A percentile compares a stretch with the other conserved stretches of the same genome.
Conservation (phyloP, 139 green algal species). For the Chlorella sorokiniana region DNA sequence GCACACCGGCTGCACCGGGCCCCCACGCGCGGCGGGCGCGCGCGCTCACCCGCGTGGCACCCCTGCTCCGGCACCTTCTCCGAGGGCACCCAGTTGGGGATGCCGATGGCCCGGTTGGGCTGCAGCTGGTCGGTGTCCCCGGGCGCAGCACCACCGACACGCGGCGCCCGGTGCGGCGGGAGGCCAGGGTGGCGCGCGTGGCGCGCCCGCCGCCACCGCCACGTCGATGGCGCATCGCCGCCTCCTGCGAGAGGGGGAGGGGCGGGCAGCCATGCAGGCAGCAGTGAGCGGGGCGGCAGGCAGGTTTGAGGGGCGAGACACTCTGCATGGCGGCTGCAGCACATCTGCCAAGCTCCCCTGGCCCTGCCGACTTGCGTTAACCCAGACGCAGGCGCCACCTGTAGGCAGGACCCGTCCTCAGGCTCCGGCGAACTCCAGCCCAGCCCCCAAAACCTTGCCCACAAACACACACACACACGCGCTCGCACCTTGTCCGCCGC, state of each 20-base stretch:
- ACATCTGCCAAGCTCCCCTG: no score
- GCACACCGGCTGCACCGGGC: not conserved
- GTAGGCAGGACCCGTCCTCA: not conserved
- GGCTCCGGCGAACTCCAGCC: not conserved
- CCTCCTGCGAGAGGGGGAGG: not conserved
- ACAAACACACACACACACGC: not conserved
- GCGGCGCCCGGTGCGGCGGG: not conserved
- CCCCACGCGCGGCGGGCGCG: not conserved
- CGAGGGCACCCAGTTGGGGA: conserved; percentile 35
- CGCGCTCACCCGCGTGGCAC: conserved; percentile 23
- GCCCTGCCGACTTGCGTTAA: no score
- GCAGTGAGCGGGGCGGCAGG: not conserved
- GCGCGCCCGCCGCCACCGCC: not conserved
- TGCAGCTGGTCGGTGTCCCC: conserved; percentile 31
- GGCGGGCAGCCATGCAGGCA: not conserved
- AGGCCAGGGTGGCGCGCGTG: not conserved
- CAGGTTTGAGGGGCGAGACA: no score
- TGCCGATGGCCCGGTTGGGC: conserved; percentile 17
- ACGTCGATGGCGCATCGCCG: not conserved
- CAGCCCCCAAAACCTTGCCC: not conserved
- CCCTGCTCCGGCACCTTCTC: conserved; percentile 11
- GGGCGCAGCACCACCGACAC: conserved; percentile 32
- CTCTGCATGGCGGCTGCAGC: no score
- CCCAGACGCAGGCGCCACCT: no score
- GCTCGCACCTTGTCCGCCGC: not conserved